These are phyloP conservation scores for Tilletia indica DNA, from an alignment of 1,284 basidiomycete genomes.

Conservation along the genomic window DNA sequence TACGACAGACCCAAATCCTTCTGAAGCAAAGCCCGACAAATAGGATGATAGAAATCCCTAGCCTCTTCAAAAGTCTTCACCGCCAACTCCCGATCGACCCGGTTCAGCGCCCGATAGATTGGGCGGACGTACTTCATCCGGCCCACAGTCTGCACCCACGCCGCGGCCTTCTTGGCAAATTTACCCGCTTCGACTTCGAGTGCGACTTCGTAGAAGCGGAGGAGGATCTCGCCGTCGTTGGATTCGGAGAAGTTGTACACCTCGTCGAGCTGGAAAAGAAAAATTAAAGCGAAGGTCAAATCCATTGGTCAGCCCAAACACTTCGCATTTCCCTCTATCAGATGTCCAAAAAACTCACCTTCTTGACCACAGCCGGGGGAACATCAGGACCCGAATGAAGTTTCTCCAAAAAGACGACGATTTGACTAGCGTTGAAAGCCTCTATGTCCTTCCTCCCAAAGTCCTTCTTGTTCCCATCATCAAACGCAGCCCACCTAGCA, in stretches of 20 bases:
- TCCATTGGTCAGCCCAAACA: no score
- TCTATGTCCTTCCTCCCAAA: conserved; percentile 23
- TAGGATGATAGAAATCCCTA: conserved; percentile 61
- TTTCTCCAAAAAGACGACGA: conserved; percentile 61
- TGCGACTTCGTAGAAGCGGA: conserved; percentile 61
- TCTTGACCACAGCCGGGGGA: conserved; percentile 47
- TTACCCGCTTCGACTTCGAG: conserved; percentile 57
- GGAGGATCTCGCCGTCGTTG: conserved; percentile 59
- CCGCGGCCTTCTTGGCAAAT: conserved; percentile 59
- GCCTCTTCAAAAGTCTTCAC: conserved; percentile 62
- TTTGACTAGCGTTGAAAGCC: conserved; percentile 50
- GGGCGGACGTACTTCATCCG: conserved; percentile 59
- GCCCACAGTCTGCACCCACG: conserved; percentile 61
- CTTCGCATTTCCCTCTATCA: no score
- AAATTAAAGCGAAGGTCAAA: no score
- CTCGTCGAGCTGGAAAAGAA: conserved; percentile 56
- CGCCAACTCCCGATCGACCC: conserved; percentile 68
- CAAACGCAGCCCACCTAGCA: conserved; percentile 66
- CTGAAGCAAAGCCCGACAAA: conserved; percentile 50
- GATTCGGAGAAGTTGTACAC: conserved; percentile 57
- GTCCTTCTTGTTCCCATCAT: conserved; percentile 21
- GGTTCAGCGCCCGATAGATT: conserved; percentile 59
- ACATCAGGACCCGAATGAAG: conserved; percentile 56
- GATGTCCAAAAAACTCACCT: conserved; percentile 22
- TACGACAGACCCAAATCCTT: conserved; percentile 30